Evolutionary conservation across 2,329 filamentous ascomycete genomes (phyloP).

Genomic region (Pseudogymnoascus sp.): DNA sequence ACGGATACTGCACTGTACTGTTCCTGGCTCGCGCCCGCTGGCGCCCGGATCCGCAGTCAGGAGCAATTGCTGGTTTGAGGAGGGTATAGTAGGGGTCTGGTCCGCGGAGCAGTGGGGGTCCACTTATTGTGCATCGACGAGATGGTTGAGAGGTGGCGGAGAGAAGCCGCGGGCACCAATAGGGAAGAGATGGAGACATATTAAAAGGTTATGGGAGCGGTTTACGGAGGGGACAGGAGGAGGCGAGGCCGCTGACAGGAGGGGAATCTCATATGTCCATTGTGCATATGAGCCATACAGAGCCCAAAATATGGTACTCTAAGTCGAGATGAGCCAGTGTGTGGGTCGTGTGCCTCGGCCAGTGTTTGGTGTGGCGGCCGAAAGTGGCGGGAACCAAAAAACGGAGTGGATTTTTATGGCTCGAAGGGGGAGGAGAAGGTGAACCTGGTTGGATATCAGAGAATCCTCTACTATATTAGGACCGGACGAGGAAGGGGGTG

Average conservation of each 20-base stretch:
- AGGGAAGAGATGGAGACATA: background rate
- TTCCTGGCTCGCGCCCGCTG: background rate
- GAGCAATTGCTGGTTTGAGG: background rate
- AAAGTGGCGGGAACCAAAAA: background rate
- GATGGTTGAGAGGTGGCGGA: background rate
- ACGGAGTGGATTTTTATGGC: background rate
- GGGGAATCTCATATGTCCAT: background rate
- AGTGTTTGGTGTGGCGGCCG: background rate
- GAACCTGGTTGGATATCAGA: background rate
- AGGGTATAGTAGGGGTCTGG: background rate
- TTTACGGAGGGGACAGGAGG: background rate
- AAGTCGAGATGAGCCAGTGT: constrained; percentile 13
- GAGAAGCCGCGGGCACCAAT: background rate
- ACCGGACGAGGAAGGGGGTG: background rate
- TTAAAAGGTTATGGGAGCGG: background rate
- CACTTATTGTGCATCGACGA: background rate
- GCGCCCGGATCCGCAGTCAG: background rate
- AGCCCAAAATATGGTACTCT: constrained; percentile 11
- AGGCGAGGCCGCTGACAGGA: background rate
- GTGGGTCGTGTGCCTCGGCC: background rate
- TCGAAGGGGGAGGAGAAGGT: background rate
- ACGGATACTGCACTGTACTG: background rate
- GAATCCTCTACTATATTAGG: background rate
- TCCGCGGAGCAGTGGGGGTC: background rate
- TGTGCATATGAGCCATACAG: background rate